These are phyloP conservation scores for Gracilaria gracilis DNA, from an alignment of 23 red algal species.

Conservation along the genomic window DNA sequence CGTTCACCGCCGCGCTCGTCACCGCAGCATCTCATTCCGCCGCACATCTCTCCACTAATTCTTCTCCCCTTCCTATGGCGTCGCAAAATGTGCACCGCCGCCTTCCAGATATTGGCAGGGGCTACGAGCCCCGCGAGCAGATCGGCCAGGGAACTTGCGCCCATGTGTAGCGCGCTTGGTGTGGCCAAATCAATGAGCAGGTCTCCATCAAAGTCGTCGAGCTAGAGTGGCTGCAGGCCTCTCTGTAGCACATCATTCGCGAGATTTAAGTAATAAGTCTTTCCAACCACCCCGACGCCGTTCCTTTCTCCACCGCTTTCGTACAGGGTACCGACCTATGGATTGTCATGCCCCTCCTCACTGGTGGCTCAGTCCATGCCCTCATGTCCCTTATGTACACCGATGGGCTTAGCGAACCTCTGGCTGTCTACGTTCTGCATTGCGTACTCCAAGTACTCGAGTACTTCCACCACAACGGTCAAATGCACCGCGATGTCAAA, in stretches of 20 bases:
- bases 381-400: too few species aligned
- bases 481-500: constrained; percentile 97
- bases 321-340: too few species aligned
- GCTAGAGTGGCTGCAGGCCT: constrained; percentile 86
- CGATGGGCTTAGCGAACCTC: too few species aligned
- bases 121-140: too few species aligned
- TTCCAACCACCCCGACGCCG: too few species aligned
- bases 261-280: too few species aligned
- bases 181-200: constrained; percentile 81
- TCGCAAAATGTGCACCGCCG: constrained; percentile 33
- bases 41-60: background rate
- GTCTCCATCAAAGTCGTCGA: constrained; percentile 94
- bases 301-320: too few species aligned
- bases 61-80: constrained; percentile 43
- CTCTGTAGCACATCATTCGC: constrained; percentile 82
- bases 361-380: too few species aligned
- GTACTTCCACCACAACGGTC: constrained; percentile 90
- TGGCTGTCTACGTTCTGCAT: too few species aligned
- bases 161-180: constrained; percentile 83
- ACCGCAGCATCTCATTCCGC: constrained; percentile 26
- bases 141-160: constrained; percentile 78
- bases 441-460: constrained; percentile 80
- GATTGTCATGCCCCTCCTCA: too few species aligned
- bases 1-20: constrained; percentile 38
- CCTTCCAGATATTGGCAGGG: too few species aligned